A percentile compares a stretch with the other conserved stretches of the same genome.
Conservation (phyloP, 306 rosid genomes). For the Inga laurina region DNA sequence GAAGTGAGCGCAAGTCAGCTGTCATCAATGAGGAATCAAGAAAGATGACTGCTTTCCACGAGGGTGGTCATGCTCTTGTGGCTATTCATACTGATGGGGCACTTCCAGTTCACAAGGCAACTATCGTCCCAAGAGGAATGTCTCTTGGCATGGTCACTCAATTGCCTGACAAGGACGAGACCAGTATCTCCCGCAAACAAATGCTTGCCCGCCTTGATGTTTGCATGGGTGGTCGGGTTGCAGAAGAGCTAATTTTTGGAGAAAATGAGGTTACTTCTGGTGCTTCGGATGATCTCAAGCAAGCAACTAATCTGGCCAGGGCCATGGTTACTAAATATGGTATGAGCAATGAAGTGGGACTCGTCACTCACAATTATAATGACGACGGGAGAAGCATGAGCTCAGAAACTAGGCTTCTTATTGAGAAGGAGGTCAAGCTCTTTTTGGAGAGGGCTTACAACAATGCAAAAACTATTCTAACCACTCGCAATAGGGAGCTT, state of each 20-base stretch:
- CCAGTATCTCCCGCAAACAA: constrained; percentile 68
- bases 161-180: constrained; percentile 77
- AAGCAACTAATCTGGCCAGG: constrained; percentile 80
- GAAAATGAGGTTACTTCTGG: constrained; percentile 87
- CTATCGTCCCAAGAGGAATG: constrained; percentile 88
- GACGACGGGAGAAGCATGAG: constrained; percentile 92
- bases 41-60: constrained; percentile 77
- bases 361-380: constrained; percentile 68
- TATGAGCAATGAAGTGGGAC: constrained; percentile 86
- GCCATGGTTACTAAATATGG: constrained; percentile 89
- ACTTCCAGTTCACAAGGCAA: constrained; percentile 86
- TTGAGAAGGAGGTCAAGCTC: constrained; percentile 78
- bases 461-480: constrained; percentile 86
- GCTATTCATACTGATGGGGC: constrained; percentile 89
- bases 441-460: constrained; percentile 71
- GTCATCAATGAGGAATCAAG: constrained; percentile 74
- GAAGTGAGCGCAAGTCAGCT: constrained; percentile 90
- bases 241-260: constrained; percentile 90
- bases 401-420: constrained; percentile 87
- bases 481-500: constrained; percentile 73
- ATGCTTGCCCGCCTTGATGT: constrained; percentile 90
- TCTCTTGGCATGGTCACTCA: constrained; percentile 92
- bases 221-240: constrained; percentile 91
- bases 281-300: constrained; percentile 66
- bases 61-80: constrained; percentile 95